These are phyloP conservation scores for Pleurotus citrinopileatus DNA, from an alignment of 768 basidiomycete species.

Conservation along the genomic window DNA sequence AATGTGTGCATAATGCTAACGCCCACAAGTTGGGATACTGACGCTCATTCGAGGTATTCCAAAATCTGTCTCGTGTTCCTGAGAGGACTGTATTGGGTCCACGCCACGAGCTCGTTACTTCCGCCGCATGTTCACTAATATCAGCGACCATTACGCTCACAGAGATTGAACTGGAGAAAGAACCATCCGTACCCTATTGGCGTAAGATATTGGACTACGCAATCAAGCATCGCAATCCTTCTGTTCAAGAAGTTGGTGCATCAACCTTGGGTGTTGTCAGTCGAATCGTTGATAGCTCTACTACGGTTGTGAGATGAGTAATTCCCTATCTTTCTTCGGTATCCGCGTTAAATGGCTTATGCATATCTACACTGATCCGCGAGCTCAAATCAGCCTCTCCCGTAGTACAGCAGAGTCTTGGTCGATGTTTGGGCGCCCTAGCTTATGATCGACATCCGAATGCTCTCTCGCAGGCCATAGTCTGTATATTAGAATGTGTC, in stretches of 20 bases:
- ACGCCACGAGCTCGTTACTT: slow-evolving; percentile 68
- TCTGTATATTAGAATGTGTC: slow-evolving; percentile 59
- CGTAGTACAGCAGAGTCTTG: slow-evolving; percentile 69
- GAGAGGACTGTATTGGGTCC: slow-evolving; percentile 57
- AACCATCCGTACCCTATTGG: slow-evolving; percentile 59
- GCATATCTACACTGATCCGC: slow-evolving; percentile 51
- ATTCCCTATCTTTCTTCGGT: slow-evolving; percentile 12
- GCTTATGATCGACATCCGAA: slow-evolving; percentile 58
- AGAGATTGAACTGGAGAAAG: slow-evolving; percentile 42
- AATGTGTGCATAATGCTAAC: slow-evolving; percentile 34
- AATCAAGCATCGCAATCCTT: slow-evolving; percentile 59
- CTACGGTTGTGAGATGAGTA: slow-evolving; percentile 73
- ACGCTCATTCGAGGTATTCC: slow-evolving; percentile 54
- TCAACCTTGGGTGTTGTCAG: slow-evolving; percentile 69
- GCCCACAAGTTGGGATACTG: not conserved
- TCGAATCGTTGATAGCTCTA: slow-evolving; percentile 60
- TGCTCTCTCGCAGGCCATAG: slow-evolving; percentile 50
- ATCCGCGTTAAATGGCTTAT: slow-evolving; percentile 6
- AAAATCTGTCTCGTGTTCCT: slow-evolving; percentile 53
- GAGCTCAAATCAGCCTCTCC: slow-evolving; percentile 55
- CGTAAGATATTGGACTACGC: slow-evolving; percentile 64
- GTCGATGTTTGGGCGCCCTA: slow-evolving; percentile 63
- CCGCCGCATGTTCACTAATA: slow-evolving; percentile 72
- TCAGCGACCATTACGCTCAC: slow-evolving; percentile 57
- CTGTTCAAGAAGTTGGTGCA: slow-evolving; percentile 79